phyloP scores from a whole-genome alignment of 257 asterid species.

The Forsythia suspensa region DNA sequence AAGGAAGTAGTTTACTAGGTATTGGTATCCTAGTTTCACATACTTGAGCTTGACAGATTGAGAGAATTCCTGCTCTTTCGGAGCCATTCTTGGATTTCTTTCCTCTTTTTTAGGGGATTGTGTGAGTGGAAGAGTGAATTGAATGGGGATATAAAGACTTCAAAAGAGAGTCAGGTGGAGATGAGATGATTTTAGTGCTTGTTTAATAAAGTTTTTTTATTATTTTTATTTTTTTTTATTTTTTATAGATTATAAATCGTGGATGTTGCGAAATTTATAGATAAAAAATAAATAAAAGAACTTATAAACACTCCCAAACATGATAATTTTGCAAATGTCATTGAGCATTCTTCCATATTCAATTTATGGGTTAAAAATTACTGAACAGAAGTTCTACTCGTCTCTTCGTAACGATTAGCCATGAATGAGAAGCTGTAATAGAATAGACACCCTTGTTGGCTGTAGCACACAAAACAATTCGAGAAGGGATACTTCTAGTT shows the following conservation, averaged over 20 bases:
- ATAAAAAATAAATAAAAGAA: too few relatives aligned
- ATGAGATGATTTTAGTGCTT: neutral
- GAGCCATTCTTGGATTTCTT: constrained; percentile 28
- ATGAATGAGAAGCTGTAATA: too few relatives aligned
- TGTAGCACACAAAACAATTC: too few relatives aligned
- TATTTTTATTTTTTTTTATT: too few relatives aligned
- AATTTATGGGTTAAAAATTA: neutral
- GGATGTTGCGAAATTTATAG: too few relatives aligned
- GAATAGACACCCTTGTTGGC: too few relatives aligned
- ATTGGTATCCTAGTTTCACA: constrained; percentile 41
- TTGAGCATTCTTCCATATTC: neutral
- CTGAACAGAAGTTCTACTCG: neutral
- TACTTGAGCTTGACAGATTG: constrained; percentile 37
- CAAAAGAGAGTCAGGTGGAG: constrained; percentile 26
- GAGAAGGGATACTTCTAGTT: too few relatives aligned
- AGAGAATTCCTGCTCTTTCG: constrained; percentile 24
- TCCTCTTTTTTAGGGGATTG: neutral
- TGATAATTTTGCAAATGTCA: neutral
- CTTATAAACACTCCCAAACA: too few relatives aligned
- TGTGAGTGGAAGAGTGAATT: neutral
- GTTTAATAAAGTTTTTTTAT: too few relatives aligned
- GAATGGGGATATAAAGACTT: constrained; percentile 24
- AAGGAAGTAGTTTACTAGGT: constrained; percentile 44
- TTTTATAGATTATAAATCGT: too few relatives aligned
- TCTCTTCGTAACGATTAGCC: neutral